Base-by-base conservation (phyloP, 1,284 basidiomycete species). In the Mycena sp. region DNA sequence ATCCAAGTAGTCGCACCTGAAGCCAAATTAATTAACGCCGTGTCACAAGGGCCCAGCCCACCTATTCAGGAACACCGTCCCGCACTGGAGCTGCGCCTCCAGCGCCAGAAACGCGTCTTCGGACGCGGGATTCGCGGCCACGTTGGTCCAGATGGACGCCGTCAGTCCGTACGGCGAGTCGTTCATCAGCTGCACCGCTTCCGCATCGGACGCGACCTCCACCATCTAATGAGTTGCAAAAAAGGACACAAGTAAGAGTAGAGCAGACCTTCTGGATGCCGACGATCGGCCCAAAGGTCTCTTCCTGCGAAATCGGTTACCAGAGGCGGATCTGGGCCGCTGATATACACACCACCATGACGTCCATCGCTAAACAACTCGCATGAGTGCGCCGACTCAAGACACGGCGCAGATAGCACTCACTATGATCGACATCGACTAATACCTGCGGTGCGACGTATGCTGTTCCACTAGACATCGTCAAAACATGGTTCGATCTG, bases 151-250 rank as follows among this genome's bases (percentile, higher is more conserved):
- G 29, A 99, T 78, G 19, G 94, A 95, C 1, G 94, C 94, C 1
- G 96, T 99, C 32, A 99, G 83, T 14, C 96, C 96, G 74, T 96
- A 98, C 1, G 86, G 87, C n/a, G 95, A 98, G 77, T 98, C 95
- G 77, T 99, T 98, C 93, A 99, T 98, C 30, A 98, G 84, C 32
- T 79, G 74, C 60, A 98, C 80, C 0, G 96, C 96, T 75, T 97
- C 94, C 52, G 90, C 89, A 72, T 96, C 95, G 0, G 89, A 89
- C 14, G 85, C 81, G 23, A 95, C 92, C 87, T 91, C 35, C 6
- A 28, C 17, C 29, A 37, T 4, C 12, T 7, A 7, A 40, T 21
- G 4, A 38, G 32, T 45, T 38, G 44, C 38, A 41, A 50, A 26
- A 12, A 17, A 54, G n/a, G 17, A 41, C 21, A 28, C 17, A 30